These are phyloP conservation scores for Pythium aphanidermatum DNA, from an alignment of 352 stramenopile species.

Conservation along the genomic window DNA sequence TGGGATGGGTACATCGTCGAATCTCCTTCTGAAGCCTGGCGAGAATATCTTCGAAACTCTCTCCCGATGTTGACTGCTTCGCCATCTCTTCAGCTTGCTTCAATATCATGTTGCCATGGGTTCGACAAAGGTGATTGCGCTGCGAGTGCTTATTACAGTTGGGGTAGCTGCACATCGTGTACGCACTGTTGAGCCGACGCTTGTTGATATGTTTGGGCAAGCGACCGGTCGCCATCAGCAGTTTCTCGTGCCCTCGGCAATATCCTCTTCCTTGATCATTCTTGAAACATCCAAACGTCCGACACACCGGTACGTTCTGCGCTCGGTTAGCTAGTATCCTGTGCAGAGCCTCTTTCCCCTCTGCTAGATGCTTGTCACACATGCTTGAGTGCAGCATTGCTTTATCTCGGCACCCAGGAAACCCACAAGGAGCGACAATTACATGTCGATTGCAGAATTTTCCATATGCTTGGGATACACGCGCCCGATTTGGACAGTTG, in stretches of 20 bases:
- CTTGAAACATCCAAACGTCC: constrained; percentile 77
- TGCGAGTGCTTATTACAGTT: constrained; percentile 82
- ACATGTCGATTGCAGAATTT: constrained; percentile 86
- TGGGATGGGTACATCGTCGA: constrained; percentile 64
- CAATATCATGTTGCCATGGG: constrained; percentile 71
- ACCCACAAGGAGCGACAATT: constrained; percentile 79
- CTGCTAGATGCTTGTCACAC: constrained; percentile 61
- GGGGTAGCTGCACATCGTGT: constrained; percentile 87
- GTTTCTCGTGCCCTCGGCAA: constrained; percentile 79
- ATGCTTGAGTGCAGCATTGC: constrained; percentile 52
- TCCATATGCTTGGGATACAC: constrained; percentile 67
- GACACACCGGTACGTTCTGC: constrained; percentile 76
- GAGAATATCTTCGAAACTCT: constrained; percentile 72
- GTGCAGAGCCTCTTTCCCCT: constrained; percentile 71
- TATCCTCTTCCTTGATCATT: constrained; percentile 85
- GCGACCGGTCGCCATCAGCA: constrained; percentile 76
- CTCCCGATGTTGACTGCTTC: constrained; percentile 28
- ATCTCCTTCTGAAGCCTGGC: constrained; percentile 69
- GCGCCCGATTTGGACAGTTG: constrained; percentile 71
- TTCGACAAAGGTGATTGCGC: constrained; percentile 79
- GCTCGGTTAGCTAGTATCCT: constrained; percentile 46
- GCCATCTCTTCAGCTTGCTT: constrained; percentile 71
- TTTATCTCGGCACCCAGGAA: constrained; percentile 79
- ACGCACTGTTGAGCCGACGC: constrained; percentile 81
- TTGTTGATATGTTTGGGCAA: constrained; percentile 76